Conservation (phyloP, 2,329 filamentous ascomycete species). For the Cladosporium sphaerospermum region DNA sequence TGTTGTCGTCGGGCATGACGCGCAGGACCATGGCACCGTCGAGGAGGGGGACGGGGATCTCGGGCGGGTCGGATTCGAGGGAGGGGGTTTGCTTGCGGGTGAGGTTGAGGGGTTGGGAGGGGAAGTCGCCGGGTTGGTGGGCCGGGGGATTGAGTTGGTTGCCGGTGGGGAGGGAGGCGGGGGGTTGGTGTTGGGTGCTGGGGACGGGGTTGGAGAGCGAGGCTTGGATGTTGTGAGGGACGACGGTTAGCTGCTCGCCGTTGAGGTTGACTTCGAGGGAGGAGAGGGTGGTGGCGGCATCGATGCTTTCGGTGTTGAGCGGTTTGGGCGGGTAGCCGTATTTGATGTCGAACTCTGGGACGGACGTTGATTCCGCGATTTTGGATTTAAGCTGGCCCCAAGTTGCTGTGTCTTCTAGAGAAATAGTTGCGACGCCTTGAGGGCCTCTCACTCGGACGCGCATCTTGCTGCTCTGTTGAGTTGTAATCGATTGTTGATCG, state of each 20-base stretch:
- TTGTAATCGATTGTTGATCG: too few relatives aligned
- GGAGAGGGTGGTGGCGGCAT: constrained; percentile 44
- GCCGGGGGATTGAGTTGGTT: constrained; percentile 19
- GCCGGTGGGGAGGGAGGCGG: constrained; percentile 22
- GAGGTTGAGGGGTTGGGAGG: constrained; percentile 29
- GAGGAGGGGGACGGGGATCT: constrained; percentile 52
- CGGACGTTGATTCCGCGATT: constrained; percentile 58
- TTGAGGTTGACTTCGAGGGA: constrained; percentile 58
- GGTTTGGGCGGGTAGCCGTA: constrained; percentile 75
- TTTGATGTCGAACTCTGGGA: constrained; percentile 67
- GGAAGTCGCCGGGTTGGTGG: constrained; percentile 18
- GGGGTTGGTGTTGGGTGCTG: constrained; percentile 15
- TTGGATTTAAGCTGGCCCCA: constrained; percentile 55
- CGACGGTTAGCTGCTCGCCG: constrained; percentile 64
- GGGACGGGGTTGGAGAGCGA: constrained; percentile 29
- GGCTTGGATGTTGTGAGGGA: constrained; percentile 38
- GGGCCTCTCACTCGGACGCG: constrained; percentile 71
- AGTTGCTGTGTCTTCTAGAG: constrained; percentile 61
- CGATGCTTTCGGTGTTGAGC: constrained; percentile 54
- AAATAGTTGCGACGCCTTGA: constrained; percentile 63
- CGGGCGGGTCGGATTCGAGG: constrained; percentile 53
- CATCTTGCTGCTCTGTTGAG: constrained; percentile 43
- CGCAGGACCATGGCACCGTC: constrained; percentile 63
- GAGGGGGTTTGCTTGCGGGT: constrained; percentile 39
- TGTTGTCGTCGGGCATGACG: constrained; percentile 96